Conservation (phyloP, 2,329 filamentous ascomycete species). For the Clonostachys rosea region DNA sequence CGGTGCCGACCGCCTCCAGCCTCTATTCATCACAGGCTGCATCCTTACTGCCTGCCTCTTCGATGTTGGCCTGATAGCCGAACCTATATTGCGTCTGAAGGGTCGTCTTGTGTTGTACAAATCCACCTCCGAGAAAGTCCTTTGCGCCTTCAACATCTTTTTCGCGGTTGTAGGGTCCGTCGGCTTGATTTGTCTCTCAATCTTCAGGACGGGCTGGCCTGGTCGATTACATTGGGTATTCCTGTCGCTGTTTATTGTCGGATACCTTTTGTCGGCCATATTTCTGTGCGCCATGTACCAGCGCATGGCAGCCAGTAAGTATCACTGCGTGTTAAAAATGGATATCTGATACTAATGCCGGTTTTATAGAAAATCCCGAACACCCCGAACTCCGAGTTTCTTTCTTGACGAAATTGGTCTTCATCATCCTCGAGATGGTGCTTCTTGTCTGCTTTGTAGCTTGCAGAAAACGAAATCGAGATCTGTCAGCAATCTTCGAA, state of each 20-base stretch:
- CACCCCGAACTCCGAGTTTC: slow-evolving; percentile 69
- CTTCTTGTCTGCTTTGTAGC: slow-evolving; percentile 72
- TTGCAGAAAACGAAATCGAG: too few relatives aligned
- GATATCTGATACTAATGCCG: neutral
- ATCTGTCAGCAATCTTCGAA: slow-evolving; percentile 67
- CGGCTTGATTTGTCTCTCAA: slow-evolving; percentile 76
- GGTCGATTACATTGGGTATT: slow-evolving; percentile 68
- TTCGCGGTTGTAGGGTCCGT: slow-evolving; percentile 71
- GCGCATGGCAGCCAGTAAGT: slow-evolving; percentile 67
- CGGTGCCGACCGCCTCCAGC: slow-evolving; percentile 61
- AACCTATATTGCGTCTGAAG: slow-evolving; percentile 79
- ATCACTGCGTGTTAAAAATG: neutral
- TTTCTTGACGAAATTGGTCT: slow-evolving; percentile 83
- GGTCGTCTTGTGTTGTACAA: slow-evolving; percentile 75
- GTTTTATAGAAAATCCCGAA: slow-evolving; percentile 59
- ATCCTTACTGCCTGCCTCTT: slow-evolving; percentile 72
- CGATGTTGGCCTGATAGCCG: slow-evolving; percentile 73
- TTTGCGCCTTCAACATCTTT: slow-evolving; percentile 57
- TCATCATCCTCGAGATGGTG: slow-evolving; percentile 76
- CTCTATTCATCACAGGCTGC: slow-evolving; percentile 72
- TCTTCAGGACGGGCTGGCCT: slow-evolving; percentile 77
- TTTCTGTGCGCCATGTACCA: slow-evolving; percentile 91
- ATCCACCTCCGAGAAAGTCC: slow-evolving; percentile 55
- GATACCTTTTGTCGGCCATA: slow-evolving; percentile 80
- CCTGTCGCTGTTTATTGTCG: slow-evolving; percentile 76